Conservation (phyloP, 179 eudicot genomes). For the Heliamphora ciliata region DNA sequence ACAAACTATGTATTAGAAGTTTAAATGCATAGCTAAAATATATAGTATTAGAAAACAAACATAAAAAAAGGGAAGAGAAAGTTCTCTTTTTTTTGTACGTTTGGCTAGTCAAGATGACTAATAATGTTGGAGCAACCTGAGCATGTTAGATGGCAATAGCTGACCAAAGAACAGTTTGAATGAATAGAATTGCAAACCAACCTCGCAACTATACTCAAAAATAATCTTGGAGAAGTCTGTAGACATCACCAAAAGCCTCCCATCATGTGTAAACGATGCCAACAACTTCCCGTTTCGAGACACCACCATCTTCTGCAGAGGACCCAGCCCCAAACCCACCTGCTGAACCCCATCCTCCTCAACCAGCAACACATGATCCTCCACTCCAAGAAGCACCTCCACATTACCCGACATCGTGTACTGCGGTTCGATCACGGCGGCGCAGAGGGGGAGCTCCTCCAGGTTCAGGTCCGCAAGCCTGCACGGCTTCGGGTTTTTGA, state of each 20-base stretch:
- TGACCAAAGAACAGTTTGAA: not conserved
- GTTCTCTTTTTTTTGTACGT: no score
- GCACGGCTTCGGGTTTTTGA: constrained; percentile 39
- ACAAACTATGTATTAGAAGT: no score
- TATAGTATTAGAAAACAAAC: no score
- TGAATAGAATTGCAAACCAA: constrained; percentile 22
- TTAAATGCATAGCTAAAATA: no score
- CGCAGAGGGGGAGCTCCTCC: constrained; percentile 74
- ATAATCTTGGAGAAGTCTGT: constrained; percentile 66
- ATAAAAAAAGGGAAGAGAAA: no score
- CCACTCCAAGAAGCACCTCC: constrained; percentile 75
- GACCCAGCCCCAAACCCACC: constrained; percentile 70
- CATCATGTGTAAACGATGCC: constrained; percentile 94
- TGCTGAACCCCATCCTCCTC: constrained; percentile 90
- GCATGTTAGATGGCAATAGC: not conserved
- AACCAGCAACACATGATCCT: constrained; percentile 65
- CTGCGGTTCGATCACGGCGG: constrained; percentile 91
- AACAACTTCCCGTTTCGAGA: constrained; percentile 71
- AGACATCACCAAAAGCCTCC: constrained; percentile 72
- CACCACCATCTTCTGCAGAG: constrained; percentile 83
- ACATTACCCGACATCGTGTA: constrained; percentile 91
- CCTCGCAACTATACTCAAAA: constrained; percentile 85
- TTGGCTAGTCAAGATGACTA: no score
- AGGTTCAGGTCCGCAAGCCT: constrained; percentile 64
- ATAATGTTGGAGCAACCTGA: not conserved